These are phyloP conservation scores for Skeletonema menzelii DNA, from an alignment of 108 stramenopile species.

Conservation along the genomic window DNA sequence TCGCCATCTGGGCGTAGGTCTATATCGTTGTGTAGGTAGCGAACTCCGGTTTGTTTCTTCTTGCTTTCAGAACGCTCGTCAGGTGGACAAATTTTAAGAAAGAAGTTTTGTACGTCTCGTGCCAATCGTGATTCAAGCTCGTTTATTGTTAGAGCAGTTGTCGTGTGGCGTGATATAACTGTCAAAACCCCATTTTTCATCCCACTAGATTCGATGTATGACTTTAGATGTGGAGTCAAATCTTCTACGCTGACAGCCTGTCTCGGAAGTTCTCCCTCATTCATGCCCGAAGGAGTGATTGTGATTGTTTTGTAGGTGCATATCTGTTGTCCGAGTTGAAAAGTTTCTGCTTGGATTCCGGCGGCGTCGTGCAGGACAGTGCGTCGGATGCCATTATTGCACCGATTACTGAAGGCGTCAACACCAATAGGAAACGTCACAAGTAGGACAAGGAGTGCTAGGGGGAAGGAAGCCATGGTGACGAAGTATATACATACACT, in stretches of 20 bases:
- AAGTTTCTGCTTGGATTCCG: background rate
- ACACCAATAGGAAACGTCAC: background rate
- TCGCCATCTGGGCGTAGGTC: constrained; percentile 75
- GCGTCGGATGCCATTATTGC: background rate
- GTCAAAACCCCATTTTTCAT: constrained; percentile 69
- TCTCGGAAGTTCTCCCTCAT: constrained; percentile 51
- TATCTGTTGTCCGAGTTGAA: constrained; percentile 27
- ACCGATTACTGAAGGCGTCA: background rate
- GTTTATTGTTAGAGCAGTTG: constrained; percentile 87
- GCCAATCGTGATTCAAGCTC: constrained; percentile 78
- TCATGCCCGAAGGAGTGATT: constrained; percentile 27
- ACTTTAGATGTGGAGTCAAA: constrained; percentile 66
- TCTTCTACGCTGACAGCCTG: constrained; percentile 82
- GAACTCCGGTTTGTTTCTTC: constrained; percentile 20
- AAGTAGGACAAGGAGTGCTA: background rate
- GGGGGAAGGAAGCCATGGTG: background rate
- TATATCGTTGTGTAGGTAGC: constrained; percentile 87
- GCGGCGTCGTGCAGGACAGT: background rate
- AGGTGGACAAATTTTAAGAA: constrained; percentile 69
- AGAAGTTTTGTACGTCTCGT: constrained; percentile 67
- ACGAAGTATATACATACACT: too few relatives aligned
- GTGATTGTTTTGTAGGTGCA: constrained; percentile 43
- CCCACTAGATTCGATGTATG: constrained; percentile 51
- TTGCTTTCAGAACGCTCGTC: constrained; percentile 65
- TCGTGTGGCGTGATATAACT: constrained; percentile 84